phyloP scores from a whole-genome alignment of 163 green algal species.

The Chlamydomonas reinhardtii region DNA sequence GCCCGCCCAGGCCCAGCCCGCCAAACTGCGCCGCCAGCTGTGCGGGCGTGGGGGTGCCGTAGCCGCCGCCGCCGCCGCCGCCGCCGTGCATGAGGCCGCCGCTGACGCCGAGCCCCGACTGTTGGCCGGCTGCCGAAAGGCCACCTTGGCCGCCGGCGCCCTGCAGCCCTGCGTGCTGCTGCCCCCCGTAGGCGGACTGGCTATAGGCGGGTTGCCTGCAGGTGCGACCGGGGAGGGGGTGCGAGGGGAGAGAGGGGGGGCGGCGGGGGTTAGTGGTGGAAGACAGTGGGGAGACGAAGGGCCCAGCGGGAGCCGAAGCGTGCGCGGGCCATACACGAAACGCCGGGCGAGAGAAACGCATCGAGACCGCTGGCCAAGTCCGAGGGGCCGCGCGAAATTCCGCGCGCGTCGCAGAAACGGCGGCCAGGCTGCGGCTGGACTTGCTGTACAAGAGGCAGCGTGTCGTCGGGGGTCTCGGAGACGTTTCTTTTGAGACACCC shows the following conservation, averaged over 20 bases:
- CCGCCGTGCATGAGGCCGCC: too few species aligned
- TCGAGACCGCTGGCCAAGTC: too few species aligned
- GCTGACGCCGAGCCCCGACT: not conserved
- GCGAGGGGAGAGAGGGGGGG: not conserved
- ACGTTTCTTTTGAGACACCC: not conserved
- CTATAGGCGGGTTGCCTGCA: slow-evolving; percentile 36
- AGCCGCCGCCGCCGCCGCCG: not conserved
- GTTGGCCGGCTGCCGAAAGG: too few species aligned
- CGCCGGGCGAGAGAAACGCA: too few species aligned
- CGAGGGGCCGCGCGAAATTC: too few species aligned
- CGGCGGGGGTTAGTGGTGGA: not conserved
- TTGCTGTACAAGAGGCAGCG: too few species aligned
- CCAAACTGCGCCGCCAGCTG: slow-evolving; percentile 42
- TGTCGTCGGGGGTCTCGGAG: too few species aligned
- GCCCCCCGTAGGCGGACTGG: slow-evolving; percentile 5
- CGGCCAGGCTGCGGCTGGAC: too few species aligned
- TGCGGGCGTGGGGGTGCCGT: slow-evolving; percentile 4
- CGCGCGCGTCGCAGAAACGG: too few species aligned
- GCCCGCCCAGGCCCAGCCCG: slow-evolving; percentile 3
- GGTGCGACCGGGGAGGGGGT: not conserved
- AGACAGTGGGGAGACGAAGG: not conserved
- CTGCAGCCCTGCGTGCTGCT: not conserved
- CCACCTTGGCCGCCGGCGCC: not conserved
- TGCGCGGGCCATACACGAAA: too few species aligned
- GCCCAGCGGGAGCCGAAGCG: too few species aligned